Base-by-base conservation (phyloP, 306 rosid genomes). In the Carpinus fangiana region DNA sequence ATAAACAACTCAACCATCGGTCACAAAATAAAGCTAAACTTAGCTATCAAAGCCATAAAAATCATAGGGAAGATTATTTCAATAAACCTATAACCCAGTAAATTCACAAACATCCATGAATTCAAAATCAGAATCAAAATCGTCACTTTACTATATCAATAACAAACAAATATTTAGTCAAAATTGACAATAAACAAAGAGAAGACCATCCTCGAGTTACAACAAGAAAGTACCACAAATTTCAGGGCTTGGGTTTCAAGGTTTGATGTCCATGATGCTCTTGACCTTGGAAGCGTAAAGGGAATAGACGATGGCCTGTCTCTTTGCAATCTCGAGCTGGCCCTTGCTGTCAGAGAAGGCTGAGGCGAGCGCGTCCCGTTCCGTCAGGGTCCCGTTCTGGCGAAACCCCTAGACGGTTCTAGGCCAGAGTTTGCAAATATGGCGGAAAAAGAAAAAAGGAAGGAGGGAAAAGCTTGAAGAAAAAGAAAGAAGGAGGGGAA, bases 371-470 rank as follows among this genome's bases (percentile, higher is more conserved):
- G 84, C 72, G 53, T 81, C 34, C 4, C 87, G 61, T 31, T 89
- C 91, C 0, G 93, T 79, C n/a, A 93, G 90, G 67, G n/a, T 28
- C 17, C 70, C 84, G 70, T 84, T 90, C 11, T 76, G 67, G 66
- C 87, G 97, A 74, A 91, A 91, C 67, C 89, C 89, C 13, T 91
- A 96, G 48, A 88, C 8, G 76, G 93, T 81, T 10, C 93, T 48
- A 48, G 26, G 26, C 26, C 26, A 23, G 1, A 23, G 26, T 1
- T 23, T 23, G 26, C 26, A 23, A 23, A 23, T 0, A 23, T 23
- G 26, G 26, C 26, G 26, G 26, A 23, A 23, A 23, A 23, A 23
- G 26, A 23, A 23, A 23, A 23, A 23, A 23, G 26, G 26, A 23
- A 23, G 26, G n/a, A n/a, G n/a, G n/a, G n/a, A n/a, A n/a, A n/a